Conservation (phyloP, 257 asterid genomes). For the Solanum corneliomulleri region DNA sequence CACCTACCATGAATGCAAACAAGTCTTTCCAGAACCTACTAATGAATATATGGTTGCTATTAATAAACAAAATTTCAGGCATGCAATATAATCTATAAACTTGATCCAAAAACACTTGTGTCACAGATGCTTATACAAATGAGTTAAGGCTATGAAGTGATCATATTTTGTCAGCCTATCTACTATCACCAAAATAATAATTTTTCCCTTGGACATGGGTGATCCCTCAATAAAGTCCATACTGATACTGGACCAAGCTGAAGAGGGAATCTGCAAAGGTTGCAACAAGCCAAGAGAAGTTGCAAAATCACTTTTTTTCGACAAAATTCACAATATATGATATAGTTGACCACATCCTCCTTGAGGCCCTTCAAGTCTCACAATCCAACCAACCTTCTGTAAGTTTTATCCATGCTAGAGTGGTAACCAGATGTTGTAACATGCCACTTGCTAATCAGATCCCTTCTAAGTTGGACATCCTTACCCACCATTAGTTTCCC, state of each 20-base stretch:
- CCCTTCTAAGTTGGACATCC: not conserved
- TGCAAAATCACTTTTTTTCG: not conserved
- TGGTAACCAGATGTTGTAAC: not conserved
- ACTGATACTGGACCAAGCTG: too few species aligned
- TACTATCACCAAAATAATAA: too few species aligned
- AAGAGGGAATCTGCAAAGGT: not conserved
- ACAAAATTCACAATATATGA: not conserved
- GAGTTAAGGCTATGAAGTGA: too few species aligned
- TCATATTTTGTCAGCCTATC: too few species aligned
- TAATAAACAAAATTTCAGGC: too few species aligned
- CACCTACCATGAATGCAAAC: not conserved
- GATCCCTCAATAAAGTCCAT: too few species aligned
- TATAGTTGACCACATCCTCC: not conserved
- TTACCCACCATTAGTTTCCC: not conserved
- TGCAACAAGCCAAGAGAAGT: not conserved
- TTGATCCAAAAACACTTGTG: not conserved
- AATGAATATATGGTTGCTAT: too few species aligned
- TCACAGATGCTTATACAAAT: not conserved
- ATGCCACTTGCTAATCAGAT: not conserved
- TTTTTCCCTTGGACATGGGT: too few species aligned
- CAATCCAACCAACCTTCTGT: not conserved
- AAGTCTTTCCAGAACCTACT: not conserved
- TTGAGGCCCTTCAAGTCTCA: not conserved
- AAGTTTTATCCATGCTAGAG: not conserved
- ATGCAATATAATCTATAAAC: too few species aligned